Conservation (phyloP, 352 stramenopile genomes). For the Halophytophthora batemanensis region DNA sequence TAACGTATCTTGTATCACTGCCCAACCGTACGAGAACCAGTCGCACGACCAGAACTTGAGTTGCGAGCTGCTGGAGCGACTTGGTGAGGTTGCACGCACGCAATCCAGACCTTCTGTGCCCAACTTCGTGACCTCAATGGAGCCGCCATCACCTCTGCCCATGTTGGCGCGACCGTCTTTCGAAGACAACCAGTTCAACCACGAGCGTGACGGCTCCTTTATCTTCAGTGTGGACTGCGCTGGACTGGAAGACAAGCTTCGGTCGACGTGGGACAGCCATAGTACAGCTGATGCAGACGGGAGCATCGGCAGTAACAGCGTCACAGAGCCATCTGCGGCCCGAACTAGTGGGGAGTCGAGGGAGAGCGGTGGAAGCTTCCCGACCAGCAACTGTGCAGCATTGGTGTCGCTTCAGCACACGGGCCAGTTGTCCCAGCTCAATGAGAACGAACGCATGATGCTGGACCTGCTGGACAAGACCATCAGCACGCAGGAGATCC, state of each 20-base stretch:
- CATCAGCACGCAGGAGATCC: slow-evolving; percentile 72
- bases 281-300: slow-evolving; percentile 2
- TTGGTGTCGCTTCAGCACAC: slow-evolving; percentile 23
- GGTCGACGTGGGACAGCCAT: neutral
- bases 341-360: neutral
- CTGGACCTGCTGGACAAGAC: slow-evolving; percentile 75
- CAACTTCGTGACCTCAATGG: slow-evolving; percentile 1
- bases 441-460: slow-evolving; percentile 71
- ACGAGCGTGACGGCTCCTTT: slow-evolving; percentile 11
- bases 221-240: neutral
- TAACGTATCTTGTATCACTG: slow-evolving; percentile 57
- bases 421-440: slow-evolving; percentile 33
- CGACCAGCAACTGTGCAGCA: slow-evolving; percentile 18
- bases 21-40: slow-evolving; percentile 33
- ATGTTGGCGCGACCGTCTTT: neutral
- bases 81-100: slow-evolving; percentile 27
- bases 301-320: slow-evolving; percentile 5
- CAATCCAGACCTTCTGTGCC: slow-evolving; percentile 21
- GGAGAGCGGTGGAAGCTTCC: neutral
- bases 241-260: neutral
- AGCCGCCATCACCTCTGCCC: slow-evolving; percentile 5
- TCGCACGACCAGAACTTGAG: slow-evolving; percentile 36
- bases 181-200: slow-evolving; percentile 15
- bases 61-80: slow-evolving; percentile 41
- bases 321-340: neutral